A percentile compares a stretch with the other conserved stretches of the same genome.
phyloP scores from a whole-genome alignment of 352 stramenopile genomes.

The Elongisporangium prolatum region DNA sequence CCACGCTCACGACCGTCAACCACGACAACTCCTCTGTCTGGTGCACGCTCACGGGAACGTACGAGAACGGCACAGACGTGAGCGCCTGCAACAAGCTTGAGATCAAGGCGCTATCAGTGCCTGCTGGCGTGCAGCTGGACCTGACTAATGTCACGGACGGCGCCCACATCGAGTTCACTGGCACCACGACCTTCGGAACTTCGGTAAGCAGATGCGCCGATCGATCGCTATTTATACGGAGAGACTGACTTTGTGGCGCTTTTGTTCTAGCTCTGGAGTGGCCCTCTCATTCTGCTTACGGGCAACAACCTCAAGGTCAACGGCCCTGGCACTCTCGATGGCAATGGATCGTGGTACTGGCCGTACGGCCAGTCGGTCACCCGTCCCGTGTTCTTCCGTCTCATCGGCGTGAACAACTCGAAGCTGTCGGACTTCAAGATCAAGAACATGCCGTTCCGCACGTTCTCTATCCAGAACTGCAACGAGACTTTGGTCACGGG shows the following conservation, averaged over 20 bases:
- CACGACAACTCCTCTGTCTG: too few species aligned
- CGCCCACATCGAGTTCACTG: too few species aligned
- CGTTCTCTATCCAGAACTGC: slow-evolving; percentile 17
- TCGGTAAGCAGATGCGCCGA: too few species aligned
- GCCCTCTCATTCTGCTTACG: slow-evolving; percentile 23
- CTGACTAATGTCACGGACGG: too few species aligned
- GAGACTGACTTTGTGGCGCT: too few species aligned
- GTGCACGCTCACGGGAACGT: too few species aligned
- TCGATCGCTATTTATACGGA: too few species aligned
- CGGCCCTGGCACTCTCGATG: slow-evolving; percentile 31
- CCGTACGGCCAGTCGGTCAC: slow-evolving; percentile 17
- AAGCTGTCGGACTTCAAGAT: slow-evolving; percentile 23
- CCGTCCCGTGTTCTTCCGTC: slow-evolving; percentile 29
- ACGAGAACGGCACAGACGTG: too few species aligned
- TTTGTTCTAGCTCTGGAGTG: slow-evolving; percentile 24
- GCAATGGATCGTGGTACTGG: slow-evolving; percentile 33
- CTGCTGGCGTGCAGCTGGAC: too few species aligned
- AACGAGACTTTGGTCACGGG: slow-evolving; percentile 9
- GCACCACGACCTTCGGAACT: too few species aligned
- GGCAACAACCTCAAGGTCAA: slow-evolving; percentile 25
- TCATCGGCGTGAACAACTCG: slow-evolving; percentile 7
- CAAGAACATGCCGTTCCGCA: slow-evolving; percentile 18
- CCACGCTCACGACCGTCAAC: slow-evolving; percentile 24
- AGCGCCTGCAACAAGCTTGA: too few species aligned
- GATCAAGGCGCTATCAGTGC: too few species aligned